Conservation (phyloP, 257 asterid genomes). For the Prunella vulgaris region DNA sequence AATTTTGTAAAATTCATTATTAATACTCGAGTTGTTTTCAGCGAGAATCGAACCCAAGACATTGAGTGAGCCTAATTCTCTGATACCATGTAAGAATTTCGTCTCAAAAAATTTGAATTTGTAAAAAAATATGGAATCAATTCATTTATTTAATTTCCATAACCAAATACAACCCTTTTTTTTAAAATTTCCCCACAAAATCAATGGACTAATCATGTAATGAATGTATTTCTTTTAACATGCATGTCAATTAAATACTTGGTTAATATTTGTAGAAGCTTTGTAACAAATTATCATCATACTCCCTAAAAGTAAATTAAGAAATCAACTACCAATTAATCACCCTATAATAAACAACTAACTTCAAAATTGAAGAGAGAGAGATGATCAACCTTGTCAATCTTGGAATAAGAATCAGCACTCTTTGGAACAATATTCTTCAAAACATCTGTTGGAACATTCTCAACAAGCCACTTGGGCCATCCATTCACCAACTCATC, state of each 20-base stretch:
- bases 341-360: no score
- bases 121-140: no score
- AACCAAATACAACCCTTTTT: not conserved
- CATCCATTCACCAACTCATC: conserved; percentile 70
- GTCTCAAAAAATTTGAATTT: no score
- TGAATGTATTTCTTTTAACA: not conserved
- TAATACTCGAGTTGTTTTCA: no score
- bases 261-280: not conserved
- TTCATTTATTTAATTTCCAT: no score
- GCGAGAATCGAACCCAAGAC: no score
- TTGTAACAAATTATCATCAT: not conserved
- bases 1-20: no score
- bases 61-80: no score
- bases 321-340: no score
- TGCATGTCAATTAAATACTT: not conserved
- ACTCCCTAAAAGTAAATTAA: no score
- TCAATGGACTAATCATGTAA: not conserved
- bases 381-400: conserved; percentile 53
- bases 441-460: conserved; percentile 60
- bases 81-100: no score
- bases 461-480: conserved; percentile 79
- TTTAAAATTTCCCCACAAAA: not conserved
- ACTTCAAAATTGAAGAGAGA: not conserved
- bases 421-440: conserved; percentile 65
- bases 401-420: conserved; percentile 77